Evolutionary conservation across 345 rosid species (phyloP).

Genomic region (Hibiscus mutabilis): DNA sequence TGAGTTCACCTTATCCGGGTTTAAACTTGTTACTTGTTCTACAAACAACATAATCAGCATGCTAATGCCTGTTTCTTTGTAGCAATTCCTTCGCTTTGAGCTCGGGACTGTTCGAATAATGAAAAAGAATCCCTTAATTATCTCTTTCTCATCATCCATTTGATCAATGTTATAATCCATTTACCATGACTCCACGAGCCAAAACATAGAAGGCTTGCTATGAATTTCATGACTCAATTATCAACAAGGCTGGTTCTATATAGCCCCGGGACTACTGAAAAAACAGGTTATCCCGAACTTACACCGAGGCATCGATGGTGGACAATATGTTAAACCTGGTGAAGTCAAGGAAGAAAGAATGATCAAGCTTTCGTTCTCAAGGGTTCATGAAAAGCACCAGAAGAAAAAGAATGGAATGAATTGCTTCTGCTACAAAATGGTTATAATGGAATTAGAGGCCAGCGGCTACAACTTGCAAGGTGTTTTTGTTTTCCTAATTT

Average conservation of each 20-base stretch:
- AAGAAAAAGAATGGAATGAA: neutral
- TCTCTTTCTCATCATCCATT: conserved; percentile 74
- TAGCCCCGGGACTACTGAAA: no score
- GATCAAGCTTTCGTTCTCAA: neutral
- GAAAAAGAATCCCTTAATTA: conserved; percentile 96
- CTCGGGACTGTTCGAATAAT: conserved; percentile 28
- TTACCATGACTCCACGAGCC: no score
- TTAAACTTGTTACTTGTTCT: neutral
- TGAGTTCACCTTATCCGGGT: conserved; percentile 25
- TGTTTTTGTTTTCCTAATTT: conserved; percentile 22
- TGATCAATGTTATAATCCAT: conserved; percentile 75
- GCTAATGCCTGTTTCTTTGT: conserved; percentile 13
- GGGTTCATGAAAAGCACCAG: neutral
- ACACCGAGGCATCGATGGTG: neutral
- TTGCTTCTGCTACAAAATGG: neutral
- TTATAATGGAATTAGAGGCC: neutral
- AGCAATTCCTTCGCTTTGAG: conserved; percentile 95
- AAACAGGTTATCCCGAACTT: no score
- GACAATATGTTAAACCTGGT: neutral
- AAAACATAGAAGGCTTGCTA: no score
- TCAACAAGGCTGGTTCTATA: no score
- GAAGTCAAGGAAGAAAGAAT: neutral
- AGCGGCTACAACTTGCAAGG: neutral
- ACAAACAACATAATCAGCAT: neutral
- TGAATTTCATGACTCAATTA: no score